Evolutionary conservation across 139 green algal species (phyloP).

Genomic region (Tetraselmis chui): DNA sequence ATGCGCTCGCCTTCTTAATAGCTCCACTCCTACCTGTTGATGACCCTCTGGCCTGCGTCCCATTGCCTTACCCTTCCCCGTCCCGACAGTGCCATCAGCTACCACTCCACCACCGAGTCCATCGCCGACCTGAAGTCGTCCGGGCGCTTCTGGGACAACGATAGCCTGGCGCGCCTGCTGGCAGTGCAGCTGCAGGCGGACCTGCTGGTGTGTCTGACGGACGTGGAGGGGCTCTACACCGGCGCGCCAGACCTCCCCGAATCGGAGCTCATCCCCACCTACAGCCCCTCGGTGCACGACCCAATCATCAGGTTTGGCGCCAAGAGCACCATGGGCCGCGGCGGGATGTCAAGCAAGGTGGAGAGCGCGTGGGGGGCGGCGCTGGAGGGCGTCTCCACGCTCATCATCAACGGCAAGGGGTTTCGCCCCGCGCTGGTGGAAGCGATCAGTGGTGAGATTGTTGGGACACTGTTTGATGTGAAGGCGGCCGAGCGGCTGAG

Average conservation of each 20-base stretch:
- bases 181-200: slow-evolving; percentile 50
- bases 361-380: slow-evolving; percentile 45
- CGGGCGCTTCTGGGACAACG: slow-evolving; percentile 54
- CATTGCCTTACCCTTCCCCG: neutral
- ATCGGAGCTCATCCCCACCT: slow-evolving; percentile 45
- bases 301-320: slow-evolving; percentile 35
- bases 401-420: slow-evolving; percentile 49
- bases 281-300: slow-evolving; percentile 32
- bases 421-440: neutral
- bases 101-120: slow-evolving; percentile 2
- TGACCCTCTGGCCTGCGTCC: neutral
- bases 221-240: slow-evolving; percentile 55
- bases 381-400: slow-evolving; percentile 26
- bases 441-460: slow-evolving; percentile 32
- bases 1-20: neutral
- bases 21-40: neutral
- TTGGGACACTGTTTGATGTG: slow-evolving; percentile 48
- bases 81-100: neutral
- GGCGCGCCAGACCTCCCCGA: slow-evolving; percentile 27
- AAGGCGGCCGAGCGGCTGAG: neutral
- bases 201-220: slow-evolving; percentile 46
- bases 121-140: slow-evolving; percentile 1
- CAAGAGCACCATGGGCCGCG: slow-evolving; percentile 37
- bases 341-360: slow-evolving; percentile 55
- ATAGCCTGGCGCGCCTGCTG: slow-evolving; percentile 49